phyloP scores from a whole-genome alignment of 129 eudicot genomes.

The Ambrosia artemisiifolia region DNA sequence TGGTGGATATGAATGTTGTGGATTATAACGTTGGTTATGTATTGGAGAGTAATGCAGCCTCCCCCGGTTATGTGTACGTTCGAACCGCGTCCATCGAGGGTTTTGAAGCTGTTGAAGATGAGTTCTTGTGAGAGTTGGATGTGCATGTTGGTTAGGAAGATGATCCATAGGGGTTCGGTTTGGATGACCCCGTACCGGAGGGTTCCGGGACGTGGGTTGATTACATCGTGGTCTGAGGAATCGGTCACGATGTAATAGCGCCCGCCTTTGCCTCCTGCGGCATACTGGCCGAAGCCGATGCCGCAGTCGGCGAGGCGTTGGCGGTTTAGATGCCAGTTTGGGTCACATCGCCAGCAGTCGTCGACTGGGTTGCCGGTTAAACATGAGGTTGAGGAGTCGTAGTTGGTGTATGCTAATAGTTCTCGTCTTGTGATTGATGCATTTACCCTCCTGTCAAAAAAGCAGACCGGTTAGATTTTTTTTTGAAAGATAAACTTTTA shows the following conservation, averaged over 20 bases:
- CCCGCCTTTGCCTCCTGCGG: slow-evolving; percentile 92
- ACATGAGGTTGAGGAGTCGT: slow-evolving; percentile 50
- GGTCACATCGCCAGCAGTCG: slow-evolving; percentile 98
- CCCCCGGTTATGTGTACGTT: slow-evolving; percentile 85
- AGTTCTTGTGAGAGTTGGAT: slow-evolving; percentile 81
- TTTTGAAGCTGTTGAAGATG: slow-evolving; percentile 85
- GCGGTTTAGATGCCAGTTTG: slow-evolving; percentile 82
- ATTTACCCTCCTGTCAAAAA: slow-evolving; percentile 58
- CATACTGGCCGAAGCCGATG: slow-evolving; percentile 95
- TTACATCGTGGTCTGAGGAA: slow-evolving; percentile 74
- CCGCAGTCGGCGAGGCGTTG: slow-evolving; percentile 87
- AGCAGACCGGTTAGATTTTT: no score
- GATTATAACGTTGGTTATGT: slow-evolving; percentile 70
- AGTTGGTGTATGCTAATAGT: slow-evolving; percentile 44
- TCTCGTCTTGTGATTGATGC: slow-evolving; percentile 69
- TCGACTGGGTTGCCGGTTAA: slow-evolving; percentile 85
- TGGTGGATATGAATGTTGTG: slow-evolving; percentile 83
- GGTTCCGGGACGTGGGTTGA: slow-evolving; percentile 76
- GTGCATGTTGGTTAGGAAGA: slow-evolving; percentile 77
- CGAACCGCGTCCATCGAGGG: slow-evolving; percentile 89
- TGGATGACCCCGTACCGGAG: slow-evolving; percentile 88
- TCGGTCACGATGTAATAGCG: slow-evolving; percentile 81
- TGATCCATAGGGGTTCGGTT: slow-evolving; percentile 87
- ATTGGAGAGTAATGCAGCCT: slow-evolving; percentile 86
- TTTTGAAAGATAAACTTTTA: no score